Base-by-base conservation (phyloP, 31 red algal genomes). In the Endocladia muricata region DNA sequence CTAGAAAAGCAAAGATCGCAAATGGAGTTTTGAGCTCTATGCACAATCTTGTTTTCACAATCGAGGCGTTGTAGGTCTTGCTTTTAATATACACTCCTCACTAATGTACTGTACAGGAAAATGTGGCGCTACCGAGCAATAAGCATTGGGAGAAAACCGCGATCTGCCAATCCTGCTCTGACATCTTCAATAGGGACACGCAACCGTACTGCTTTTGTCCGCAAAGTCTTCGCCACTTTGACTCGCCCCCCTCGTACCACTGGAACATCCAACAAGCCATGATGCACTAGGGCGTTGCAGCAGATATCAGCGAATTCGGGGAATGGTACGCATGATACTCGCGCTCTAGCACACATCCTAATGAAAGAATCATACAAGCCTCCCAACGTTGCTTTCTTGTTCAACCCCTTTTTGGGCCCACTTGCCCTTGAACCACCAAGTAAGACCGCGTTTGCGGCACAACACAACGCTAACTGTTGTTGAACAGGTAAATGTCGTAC, bases 241-340 rank as follows among this genome's bases (percentile, higher is more conserved):
- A 32, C 29, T n/a, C n/a, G n/a, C n/a, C n/a, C n/a, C 32, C 62
- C 70, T 33, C 65, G 48, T 29, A 34, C 65, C 3, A 36, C 33
- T 31, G 72, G 40, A 2, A 84, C 79, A 41, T 83, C 70, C 39
- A 92, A 52, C 41, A 92, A 36, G 13, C 79, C 88, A 37, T 92
- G 88, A 57, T 85, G 80, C 17, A 57, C 72, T 47, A 92, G 49
- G 5, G 88, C 77, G 42, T 60, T 78, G 48, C 72, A 79, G 63
- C 88, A 92, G 43, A 92, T 79, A 33, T 92, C 81, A n/a, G 69
- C 67, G 60, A 92, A 84, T 49, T 83, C 82, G 1, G 55, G 38
- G 32, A 66, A 80, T 31, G 63, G 15, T 26, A 92, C 44, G 21
- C 54, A 11, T 3, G 31, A 25, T 44, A 92, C 55, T 31, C 75